Percentiles rank a stretch among this genome's conserved stretches.
Evolutionary conservation across 331 rosid species (phyloP).

Genomic region (Spiraea crenata): DNA sequence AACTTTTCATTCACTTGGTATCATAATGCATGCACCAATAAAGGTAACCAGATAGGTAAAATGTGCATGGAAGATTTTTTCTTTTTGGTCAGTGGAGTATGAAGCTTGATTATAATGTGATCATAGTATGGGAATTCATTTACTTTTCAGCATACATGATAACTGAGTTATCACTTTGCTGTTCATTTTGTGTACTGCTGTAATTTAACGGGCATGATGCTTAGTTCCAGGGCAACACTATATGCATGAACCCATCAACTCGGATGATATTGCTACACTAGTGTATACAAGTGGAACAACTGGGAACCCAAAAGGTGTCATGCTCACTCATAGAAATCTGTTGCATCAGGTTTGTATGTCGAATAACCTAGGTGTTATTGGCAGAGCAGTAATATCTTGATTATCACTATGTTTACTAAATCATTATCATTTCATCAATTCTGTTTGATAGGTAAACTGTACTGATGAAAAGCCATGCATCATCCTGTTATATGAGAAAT

Average conservation of each 20-base stretch:
- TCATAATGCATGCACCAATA: neutral
- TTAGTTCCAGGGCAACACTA: slow-evolving; percentile 51
- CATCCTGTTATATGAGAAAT: neutral
- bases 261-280: slow-evolving; percentile 83
- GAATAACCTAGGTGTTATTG: slow-evolving; percentile 15
- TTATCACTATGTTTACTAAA: neutral
- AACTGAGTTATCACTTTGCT: neutral
- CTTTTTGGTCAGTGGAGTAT: neutral
- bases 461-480: neutral
- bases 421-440: neutral
- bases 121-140: neutral
- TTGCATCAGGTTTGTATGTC: slow-evolving; percentile 77
- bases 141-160: neutral
- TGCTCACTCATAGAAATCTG: slow-evolving; percentile 86
- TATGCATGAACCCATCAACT: slow-evolving; percentile 57
- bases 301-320: slow-evolving; percentile 93
- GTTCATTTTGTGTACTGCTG: neutral
- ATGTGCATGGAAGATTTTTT: too few relatives aligned
- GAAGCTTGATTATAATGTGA: neutral
- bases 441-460: neutral
- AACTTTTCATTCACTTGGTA: neutral
- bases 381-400: neutral
- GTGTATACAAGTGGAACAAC: slow-evolving; percentile 95
- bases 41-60: too few relatives aligned
- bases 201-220: neutral